Evolutionary conservation across 106 monocot species (phyloP).

Genomic region (Chionographis japonica): DNA sequence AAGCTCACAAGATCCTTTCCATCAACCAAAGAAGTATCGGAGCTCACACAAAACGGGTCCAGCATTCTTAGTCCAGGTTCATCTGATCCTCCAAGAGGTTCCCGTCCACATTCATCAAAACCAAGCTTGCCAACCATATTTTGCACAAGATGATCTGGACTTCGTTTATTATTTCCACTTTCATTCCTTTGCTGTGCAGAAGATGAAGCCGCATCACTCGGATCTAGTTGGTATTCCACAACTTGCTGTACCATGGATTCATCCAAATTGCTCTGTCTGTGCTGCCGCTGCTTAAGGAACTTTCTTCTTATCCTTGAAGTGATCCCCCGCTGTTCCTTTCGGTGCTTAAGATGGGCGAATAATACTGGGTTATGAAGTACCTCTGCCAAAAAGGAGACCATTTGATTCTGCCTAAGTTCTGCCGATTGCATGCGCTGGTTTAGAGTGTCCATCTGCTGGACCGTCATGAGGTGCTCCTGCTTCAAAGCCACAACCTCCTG

Average conservation of each 20-base stretch:
- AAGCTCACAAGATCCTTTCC: background rate
- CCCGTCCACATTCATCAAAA: slow-evolving; percentile 2
- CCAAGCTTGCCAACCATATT: slow-evolving; percentile 12
- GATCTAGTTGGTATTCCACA: slow-evolving; percentile 1
- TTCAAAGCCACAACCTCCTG: slow-evolving; percentile 43
- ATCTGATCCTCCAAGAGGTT: slow-evolving; percentile 6
- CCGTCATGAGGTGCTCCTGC: slow-evolving; percentile 43
- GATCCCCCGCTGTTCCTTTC: slow-evolving; percentile 28
- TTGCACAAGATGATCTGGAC: slow-evolving; percentile 12
- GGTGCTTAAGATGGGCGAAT: slow-evolving; percentile 26
- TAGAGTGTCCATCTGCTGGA: slow-evolving; percentile 42
- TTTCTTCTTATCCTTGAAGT: slow-evolving; percentile 27
- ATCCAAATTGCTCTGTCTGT: background rate
- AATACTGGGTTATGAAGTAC: slow-evolving; percentile 49
- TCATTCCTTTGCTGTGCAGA: slow-evolving; percentile 13
- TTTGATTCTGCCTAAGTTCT: slow-evolving; percentile 61
- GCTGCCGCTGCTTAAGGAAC: slow-evolving; percentile 34
- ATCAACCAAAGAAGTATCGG: background rate
- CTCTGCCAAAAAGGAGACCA: slow-evolving; percentile 70
- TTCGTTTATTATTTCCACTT: background rate
- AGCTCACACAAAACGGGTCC: background rate
- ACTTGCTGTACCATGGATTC: slow-evolving; percentile 9
- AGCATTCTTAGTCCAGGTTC: background rate
- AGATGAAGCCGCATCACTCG: background rate
- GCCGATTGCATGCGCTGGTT: slow-evolving; percentile 50